Evolutionary conservation across 208 protist genomes (phyloP), one percentile per base, ranked within the genome.

Genomic region (Trypanosoma cruzi): DNA sequence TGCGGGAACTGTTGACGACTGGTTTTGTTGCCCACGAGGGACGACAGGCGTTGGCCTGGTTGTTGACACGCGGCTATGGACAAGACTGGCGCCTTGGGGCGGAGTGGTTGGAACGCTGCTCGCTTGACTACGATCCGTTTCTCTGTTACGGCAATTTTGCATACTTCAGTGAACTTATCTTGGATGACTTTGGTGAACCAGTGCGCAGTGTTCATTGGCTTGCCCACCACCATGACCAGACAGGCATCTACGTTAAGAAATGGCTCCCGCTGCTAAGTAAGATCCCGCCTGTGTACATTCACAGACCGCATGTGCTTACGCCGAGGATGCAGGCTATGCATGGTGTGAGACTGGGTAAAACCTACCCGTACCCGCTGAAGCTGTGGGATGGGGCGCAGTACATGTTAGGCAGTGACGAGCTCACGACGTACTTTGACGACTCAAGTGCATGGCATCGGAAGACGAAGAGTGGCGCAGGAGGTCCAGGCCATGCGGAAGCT

Each of bases 361-460:
- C 89, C 75, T 97, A 97, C 80, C 90, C 89, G 5, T 94, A 91
- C 66, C 92, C 92, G 6, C 73, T 97, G 24, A 97, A 97, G 80
- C 77, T 97, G 36, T 97, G 92, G 90, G 79, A 91, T 40, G 92
- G 88, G 2, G 89, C 86, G 36, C 84, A 93, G 76, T 75, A 82
- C 36, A 75, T 58, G 18, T 63, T 80, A 32, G 48, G 69, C 59
- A 67, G 69, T 26, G 71, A 77, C 0, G 68, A 90, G 52, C 80
- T 96, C 26, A 80, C 82, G 0, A 68, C 88, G 10, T 90, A 93
- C 80, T 93, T 89, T 67, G 36, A 73, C 28, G 13, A 64, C 26
- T 22, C 20, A 55, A 71, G 72, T 49, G 8, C 20, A 14, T 77
- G 65, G 72, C 67, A 79, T 11, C 42, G 64, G 14, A 77, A 66